These are phyloP conservation scores for Penicillium digitatum DNA, from an alignment of 2,329 filamentous ascomycete species.

Conservation along the genomic window DNA sequence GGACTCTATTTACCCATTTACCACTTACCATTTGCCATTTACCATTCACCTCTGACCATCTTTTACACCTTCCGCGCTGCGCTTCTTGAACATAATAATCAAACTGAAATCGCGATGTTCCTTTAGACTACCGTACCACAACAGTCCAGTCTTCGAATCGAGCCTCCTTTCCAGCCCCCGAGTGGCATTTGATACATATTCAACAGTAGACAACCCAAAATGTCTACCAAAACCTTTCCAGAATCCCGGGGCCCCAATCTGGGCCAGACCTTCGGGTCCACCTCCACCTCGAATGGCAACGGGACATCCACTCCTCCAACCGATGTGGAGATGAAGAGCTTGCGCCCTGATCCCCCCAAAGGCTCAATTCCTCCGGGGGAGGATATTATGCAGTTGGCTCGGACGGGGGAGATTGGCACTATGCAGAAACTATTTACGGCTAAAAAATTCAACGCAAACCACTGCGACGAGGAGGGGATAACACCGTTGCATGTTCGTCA, in stretches of 20 bases:
- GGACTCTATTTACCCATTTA: neutral
- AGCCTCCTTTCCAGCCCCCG: conserved; percentile 9
- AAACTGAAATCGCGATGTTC: conserved; percentile 13
- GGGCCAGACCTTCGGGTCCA: conserved; percentile 23
- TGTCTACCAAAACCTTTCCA: conserved; percentile 30
- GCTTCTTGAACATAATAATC: neutral
- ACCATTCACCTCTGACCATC: neutral
- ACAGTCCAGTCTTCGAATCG: conserved; percentile 5
- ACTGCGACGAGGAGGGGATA: conserved; percentile 86
- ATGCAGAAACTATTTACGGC: conserved; percentile 88
- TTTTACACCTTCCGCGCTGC: neutral
- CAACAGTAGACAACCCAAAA: conserved; percentile 6
- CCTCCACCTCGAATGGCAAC: conserved; percentile 31
- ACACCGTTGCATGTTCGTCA: conserved; percentile 82
- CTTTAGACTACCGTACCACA: conserved; percentile 6
- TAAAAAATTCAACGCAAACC: conserved; percentile 75
- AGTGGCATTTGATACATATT: neutral
- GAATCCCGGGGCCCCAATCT: conserved; percentile 24
- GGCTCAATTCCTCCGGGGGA: conserved; percentile 52
- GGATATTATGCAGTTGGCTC: conserved; percentile 93
- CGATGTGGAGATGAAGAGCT: conserved; percentile 40
- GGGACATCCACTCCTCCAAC: conserved; percentile 28
- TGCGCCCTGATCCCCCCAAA: conserved; percentile 33
- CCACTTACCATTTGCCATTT: neutral
- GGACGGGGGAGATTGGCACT: conserved; percentile 76